These are phyloP conservation scores for Suillus clintonianus DNA, from an alignment of 768 basidiomycete species.

Conservation along the genomic window DNA sequence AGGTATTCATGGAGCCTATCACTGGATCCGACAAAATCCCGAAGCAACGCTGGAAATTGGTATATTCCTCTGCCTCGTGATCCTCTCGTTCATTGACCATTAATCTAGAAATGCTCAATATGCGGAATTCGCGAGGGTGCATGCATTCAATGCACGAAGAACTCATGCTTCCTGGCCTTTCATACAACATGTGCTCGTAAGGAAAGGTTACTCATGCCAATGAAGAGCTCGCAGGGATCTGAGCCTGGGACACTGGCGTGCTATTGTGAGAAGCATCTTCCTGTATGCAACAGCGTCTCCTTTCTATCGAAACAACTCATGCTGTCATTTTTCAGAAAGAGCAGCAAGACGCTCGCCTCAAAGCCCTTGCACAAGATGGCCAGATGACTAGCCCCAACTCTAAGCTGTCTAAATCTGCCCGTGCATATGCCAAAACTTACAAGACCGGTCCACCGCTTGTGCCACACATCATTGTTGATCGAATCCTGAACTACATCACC, in stretches of 20 bases:
- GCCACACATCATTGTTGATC: conserved; percentile 79
- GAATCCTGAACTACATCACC: conserved; percentile 72
- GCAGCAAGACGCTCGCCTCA: conserved; percentile 63
- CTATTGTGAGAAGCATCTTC: conserved; percentile 90
- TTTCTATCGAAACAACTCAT: not conserved
- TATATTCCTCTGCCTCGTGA: conserved; percentile 39
- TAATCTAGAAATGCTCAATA: conserved; percentile 57
- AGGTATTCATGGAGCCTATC: conserved; percentile 98
- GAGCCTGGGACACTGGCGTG: conserved; percentile 75
- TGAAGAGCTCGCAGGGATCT: conserved; percentile 79
- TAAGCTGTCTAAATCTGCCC: conserved; percentile 72
- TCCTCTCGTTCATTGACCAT: conserved; percentile 9
- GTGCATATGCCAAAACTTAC: conserved; percentile 91
- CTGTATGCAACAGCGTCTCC: conserved; percentile 50
- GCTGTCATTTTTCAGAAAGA: conserved; percentile 50
- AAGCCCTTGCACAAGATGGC: conserved; percentile 48
- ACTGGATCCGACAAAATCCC: conserved; percentile 86
- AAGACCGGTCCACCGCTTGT: conserved; percentile 92
- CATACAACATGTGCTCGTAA: conserved; percentile 93
- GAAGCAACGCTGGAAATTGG: conserved; percentile 93
- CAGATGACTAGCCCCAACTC: conserved; percentile 41
- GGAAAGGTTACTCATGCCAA: conserved; percentile 80
- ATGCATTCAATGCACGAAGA: conserved; percentile 94
- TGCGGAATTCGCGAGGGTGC: conserved; percentile 72
- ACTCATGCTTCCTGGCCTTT: conserved; percentile 89